Conservation (phyloP, 306 rosid species). For the Boehmeria nivea region DNA sequence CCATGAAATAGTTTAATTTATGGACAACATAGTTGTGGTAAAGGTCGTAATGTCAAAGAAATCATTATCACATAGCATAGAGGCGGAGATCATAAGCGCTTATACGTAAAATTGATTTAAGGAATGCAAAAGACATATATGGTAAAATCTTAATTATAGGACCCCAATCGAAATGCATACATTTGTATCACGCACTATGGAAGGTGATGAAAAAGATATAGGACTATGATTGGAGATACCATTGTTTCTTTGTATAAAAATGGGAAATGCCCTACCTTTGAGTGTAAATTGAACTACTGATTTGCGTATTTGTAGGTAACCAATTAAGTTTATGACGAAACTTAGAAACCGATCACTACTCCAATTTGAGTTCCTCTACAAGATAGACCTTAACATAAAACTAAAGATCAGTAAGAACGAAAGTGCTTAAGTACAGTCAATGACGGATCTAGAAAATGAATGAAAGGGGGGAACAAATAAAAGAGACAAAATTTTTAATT, state of each 20-base stretch:
- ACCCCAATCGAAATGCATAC: slow-evolving; percentile 8
- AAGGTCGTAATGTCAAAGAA: not conserved
- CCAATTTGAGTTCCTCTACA: slow-evolving; percentile 6
- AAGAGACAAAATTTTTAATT: too few relatives aligned
- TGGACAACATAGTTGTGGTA: not conserved
- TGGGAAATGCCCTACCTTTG: not conserved
- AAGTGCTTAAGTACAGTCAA: too few relatives aligned
- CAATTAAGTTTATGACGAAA: not conserved
- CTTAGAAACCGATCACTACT: not conserved
- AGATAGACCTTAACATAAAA: slow-evolving; percentile 2
- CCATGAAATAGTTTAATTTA: too few relatives aligned
- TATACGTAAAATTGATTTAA: not conserved
- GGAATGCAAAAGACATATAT: not conserved
- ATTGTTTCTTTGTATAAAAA: not conserved
- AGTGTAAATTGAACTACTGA: not conserved
- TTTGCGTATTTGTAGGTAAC: slow-evolving; percentile 2
- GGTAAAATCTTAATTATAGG: not conserved
- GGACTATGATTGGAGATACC: not conserved
- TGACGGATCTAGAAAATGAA: too few relatives aligned
- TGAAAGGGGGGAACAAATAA: too few relatives aligned
- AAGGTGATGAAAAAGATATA: not conserved
- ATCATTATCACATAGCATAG: not conserved
- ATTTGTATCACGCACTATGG: not conserved
- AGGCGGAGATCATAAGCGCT: not conserved
- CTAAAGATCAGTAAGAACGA: too few relatives aligned